phyloP scores from a whole-genome alignment of 352 stramenopile genomes.

The Globisporangium radiosum region DNA sequence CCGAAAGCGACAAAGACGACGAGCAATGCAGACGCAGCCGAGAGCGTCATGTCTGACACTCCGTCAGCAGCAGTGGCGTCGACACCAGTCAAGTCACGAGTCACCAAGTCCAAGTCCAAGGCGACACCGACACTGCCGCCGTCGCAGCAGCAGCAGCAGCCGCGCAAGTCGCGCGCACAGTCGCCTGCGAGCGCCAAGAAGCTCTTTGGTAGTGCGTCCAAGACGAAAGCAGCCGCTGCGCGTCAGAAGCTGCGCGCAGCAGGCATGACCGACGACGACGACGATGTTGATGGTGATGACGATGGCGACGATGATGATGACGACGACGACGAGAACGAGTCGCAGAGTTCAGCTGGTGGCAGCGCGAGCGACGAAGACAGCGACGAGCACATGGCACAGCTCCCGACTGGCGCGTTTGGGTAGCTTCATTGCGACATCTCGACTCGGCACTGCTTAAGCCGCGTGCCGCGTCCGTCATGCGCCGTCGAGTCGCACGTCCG shows the following conservation, averaged over 20 bases:
- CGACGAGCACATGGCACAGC: constrained; percentile 53
- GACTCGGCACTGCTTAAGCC: neutral
- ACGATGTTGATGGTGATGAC: constrained; percentile 26
- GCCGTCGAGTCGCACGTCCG: no score
- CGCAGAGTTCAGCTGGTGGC: constrained; percentile 25
- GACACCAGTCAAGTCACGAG: neutral
- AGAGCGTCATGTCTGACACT: neutral
- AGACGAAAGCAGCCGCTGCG: constrained; percentile 11
- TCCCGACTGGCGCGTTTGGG: constrained; percentile 54
- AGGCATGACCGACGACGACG: constrained; percentile 7
- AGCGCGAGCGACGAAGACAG: constrained; percentile 53
- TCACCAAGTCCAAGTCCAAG: constrained; percentile 2
- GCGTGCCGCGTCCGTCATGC: no score
- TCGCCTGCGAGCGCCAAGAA: constrained; percentile 6
- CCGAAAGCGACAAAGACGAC: neutral
- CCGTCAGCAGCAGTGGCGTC: neutral
- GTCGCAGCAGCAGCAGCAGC: neutral
- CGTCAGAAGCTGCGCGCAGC: constrained; percentile 9
- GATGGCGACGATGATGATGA: constrained; percentile 22
- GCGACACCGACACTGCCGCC: neutral
- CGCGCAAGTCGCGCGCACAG: neutral
- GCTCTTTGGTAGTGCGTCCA: constrained; percentile 8
- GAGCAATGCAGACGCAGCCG: neutral
- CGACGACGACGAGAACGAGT: constrained; percentile 26
- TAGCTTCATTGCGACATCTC: constrained; percentile 11